phyloP scores from a whole-genome alignment of 768 basidiomycete genomes.

The Lactarius deliciosus region DNA sequence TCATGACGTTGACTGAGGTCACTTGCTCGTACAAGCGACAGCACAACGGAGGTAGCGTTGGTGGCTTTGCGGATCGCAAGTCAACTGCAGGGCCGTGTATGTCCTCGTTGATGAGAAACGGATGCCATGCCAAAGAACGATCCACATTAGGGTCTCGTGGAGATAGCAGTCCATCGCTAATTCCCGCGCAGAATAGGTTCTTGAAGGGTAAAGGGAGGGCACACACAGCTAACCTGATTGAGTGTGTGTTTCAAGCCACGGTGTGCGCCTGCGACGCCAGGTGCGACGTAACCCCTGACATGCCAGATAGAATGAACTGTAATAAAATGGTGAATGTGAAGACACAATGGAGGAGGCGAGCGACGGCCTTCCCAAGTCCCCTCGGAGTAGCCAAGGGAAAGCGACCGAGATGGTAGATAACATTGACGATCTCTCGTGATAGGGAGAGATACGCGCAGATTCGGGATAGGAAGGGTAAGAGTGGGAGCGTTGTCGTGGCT shows the following conservation, averaged over 20 bases:
- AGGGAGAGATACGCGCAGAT: not conserved
- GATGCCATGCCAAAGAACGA: no score
- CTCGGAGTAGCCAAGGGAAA: no score
- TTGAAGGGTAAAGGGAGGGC: constrained; percentile 10
- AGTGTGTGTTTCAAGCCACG: constrained; percentile 2
- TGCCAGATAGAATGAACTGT: not conserved
- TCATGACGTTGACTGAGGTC: not conserved
- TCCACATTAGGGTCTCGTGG: no score
- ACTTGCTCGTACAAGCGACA: no score
- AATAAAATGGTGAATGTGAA: not conserved
- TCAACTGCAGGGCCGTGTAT: no score
- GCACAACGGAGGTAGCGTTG: no score
- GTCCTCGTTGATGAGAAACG: no score
- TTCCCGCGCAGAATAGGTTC: not conserved
- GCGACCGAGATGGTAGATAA: not conserved
- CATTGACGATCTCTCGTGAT: not conserved
- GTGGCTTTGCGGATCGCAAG: no score
- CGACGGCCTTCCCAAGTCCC: not conserved
- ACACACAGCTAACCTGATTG: not conserved
- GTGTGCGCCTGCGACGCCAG: not conserved
- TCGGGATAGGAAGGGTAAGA: not conserved
- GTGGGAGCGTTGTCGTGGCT: no score
- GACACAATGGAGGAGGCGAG: not conserved
- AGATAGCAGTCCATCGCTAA: no score
- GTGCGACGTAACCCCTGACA: constrained; percentile 1